phyloP scores from a whole-genome alignment of 805 yeast species.

The Nematodospora valgi region DNA sequence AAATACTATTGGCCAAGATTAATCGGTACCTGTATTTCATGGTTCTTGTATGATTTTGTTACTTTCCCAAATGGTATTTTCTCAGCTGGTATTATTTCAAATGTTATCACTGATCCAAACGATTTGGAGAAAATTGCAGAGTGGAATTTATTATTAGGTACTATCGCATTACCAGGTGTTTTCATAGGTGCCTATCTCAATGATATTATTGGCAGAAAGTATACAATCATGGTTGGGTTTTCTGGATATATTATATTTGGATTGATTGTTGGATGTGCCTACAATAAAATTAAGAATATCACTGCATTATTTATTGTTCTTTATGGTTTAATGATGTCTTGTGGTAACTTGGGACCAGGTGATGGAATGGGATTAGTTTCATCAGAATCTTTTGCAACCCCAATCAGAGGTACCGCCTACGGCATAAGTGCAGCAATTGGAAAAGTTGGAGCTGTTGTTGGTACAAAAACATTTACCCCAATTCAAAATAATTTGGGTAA shows the following conservation, averaged over 20 bases:
- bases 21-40: conserved; percentile 67
- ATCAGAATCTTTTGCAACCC: conserved; percentile 71
- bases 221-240: conserved; percentile 70
- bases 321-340: conserved; percentile 68
- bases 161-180: conserved; percentile 71
- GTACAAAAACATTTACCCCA: conserved; percentile 69
- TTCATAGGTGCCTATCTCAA: conserved; percentile 63
- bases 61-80: conserved; percentile 71
- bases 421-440: conserved; percentile 79
- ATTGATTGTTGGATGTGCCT: conserved; percentile 65
- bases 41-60: conserved; percentile 81
- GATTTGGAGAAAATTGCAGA: conserved; percentile 57
- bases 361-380: conserved; percentile 64
- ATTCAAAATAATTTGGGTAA: conserved; percentile 62
- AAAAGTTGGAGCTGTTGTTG: conserved; percentile 82
- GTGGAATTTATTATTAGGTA: conserved; percentile 66
- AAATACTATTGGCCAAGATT: conserved; percentile 67
- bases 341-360: conserved; percentile 80
- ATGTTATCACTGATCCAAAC: conserved; percentile 32
- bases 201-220: conserved; percentile 67
- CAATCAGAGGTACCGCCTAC: conserved; percentile 71
- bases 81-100: conserved; percentile 48
- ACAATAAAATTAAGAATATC: conserved; percentile 52
- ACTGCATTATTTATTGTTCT: conserved; percentile 64
- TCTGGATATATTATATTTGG: conserved; percentile 69